These are phyloP conservation scores for Starmerella cellae DNA, from an alignment of 805 yeast species.

Conservation along the genomic window DNA sequence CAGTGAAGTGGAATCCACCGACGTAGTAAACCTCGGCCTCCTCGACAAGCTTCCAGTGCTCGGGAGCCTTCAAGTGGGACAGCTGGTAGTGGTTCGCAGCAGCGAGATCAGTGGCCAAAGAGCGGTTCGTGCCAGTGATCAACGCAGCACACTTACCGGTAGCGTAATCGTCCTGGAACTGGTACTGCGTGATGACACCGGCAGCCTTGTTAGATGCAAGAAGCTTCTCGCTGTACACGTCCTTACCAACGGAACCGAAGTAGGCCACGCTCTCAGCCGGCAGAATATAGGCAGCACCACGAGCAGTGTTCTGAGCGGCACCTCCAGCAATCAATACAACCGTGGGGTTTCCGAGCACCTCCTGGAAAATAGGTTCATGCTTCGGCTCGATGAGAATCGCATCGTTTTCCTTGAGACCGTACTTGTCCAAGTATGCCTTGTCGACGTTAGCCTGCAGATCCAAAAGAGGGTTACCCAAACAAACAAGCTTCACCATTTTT, in stretches of 20 bases:
- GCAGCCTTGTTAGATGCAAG: slow-evolving; percentile 71
- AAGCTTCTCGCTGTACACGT: slow-evolving; percentile 69
- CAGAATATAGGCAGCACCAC: slow-evolving; percentile 91
- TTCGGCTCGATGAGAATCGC: slow-evolving; percentile 78
- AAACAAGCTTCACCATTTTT: slow-evolving; percentile 48
- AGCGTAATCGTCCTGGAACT: slow-evolving; percentile 58
- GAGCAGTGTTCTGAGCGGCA: slow-evolving; percentile 97
- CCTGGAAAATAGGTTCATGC: slow-evolving; percentile 77
- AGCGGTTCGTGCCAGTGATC: slow-evolving; percentile 76
- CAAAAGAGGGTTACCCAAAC: slow-evolving; percentile 85
- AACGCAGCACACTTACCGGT: slow-evolving; percentile 99
- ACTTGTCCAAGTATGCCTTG: slow-evolving; percentile 57
- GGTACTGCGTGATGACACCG: slow-evolving; percentile 79
- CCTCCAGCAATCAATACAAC: slow-evolving; percentile 88
- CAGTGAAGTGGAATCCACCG: slow-evolving; percentile 99
- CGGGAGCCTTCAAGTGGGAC: slow-evolving; percentile 72
- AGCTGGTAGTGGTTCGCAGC: slow-evolving; percentile 97
- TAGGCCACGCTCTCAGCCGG: slow-evolving; percentile 75
- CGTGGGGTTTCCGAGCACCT: slow-evolving; percentile 47
- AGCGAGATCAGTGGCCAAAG: slow-evolving; percentile 87
- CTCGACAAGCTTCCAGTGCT: slow-evolving; percentile 79
- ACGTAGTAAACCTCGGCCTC: slow-evolving; percentile 72
- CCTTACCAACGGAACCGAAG: slow-evolving; percentile 94
- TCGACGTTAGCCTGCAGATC: slow-evolving; percentile 69
- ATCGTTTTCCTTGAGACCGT: slow-evolving; percentile 77